Base-by-base conservation (phyloP, 2,329 filamentous ascomycete species). In the Alternaria viburni region DNA sequence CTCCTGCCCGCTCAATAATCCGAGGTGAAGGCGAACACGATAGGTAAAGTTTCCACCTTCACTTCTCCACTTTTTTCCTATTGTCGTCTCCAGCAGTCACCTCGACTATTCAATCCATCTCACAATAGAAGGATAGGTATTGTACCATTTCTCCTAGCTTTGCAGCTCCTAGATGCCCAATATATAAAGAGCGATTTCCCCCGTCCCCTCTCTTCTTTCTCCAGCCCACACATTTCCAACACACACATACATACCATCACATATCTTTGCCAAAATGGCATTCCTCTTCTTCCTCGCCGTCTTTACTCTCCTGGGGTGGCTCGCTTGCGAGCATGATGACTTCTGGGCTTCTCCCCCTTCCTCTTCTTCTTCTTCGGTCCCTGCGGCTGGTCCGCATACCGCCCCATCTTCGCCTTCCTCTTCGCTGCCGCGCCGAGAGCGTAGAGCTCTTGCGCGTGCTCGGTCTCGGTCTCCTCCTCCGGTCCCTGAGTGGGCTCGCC, bases 251-350 rank as follows among this genome's bases (percentile, higher is more conserved):
- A 55, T 13, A 32, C 41, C 25, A 52, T 26, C 47, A 45, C 32
- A 46, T 21, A 41, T 12, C 36, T 30, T n/a, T 3, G 28, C n/a
- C 45, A 44, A 23, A 49, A 62, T 59, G 60, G 60, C 51, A 43
- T 50, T 62, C n/a, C 49, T 62, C 47, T 54, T 62, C 50, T 59
- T 54, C 17, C 12, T 44, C 11, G 55, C 55, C 49, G 28, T 59
- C 60, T 36, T 54, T 44, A 28, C 25, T 44, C 60, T 62, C 15
- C 21, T 62, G 30, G 55, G 49, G 13, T 59, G 49, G 49, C 47
- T 62, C 28, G 55, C 28, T 43, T 58, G 55, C 60, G 60, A 62
- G 55, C 19, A 52, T 44, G 47, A 59, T 17, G 7, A 43, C 26
- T 57, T 57, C 12, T 26, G 13, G 23, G 5, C 25, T 12, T 49